Evolutionary conservation across 164 flowering plant species (phyloP), one percentile per base, ranked within the genome.

Genomic region (Magnolia sinica): DNA sequence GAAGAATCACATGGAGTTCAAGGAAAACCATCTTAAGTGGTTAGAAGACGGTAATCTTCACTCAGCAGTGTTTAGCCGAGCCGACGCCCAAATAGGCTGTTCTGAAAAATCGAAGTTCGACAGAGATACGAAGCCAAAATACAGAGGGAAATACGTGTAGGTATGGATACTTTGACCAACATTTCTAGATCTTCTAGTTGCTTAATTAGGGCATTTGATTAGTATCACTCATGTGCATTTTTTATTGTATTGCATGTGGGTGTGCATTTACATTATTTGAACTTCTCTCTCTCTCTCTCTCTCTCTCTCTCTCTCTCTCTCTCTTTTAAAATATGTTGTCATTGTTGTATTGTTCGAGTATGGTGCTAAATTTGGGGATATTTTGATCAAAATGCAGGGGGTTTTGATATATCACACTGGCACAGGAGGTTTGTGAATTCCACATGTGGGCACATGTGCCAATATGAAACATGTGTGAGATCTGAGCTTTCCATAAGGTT

Each of bases 41-140:
- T 76, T 94, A 68, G 98, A 94, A 84, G 98, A 96, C 65, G 97
- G 99, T 64, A 94, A 88, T 76, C 91, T 96, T 55, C 99, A 91
- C 86, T 89, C 99, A 69, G 89, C 90, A 4, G 92, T 96, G 55
- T 92, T 96, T 79, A 87, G 88, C 76, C 91, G 95, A 16, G 82
- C 78, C 5, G 87, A 86, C 24, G 2, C 76, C 45, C 68, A 19
- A 64, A 55, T 55, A 16, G 79, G 70, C 71, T 83, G 50, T 2
- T 61, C 68, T 0, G 82, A 52, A 68, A 88, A 87, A 74, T 75
- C 83, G 10, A 88, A 86, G 69, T 61, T 76, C 2, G 77, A 74
- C 23, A 88, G 86, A 77, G 96, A 94, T 2, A 73, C 86, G 6
- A 96, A 91, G 84, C 94, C 95, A 7, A 94, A 92, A 76, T 96